Evolutionary conservation across 2,329 filamentous ascomycete genomes (phyloP).

Genomic region (Cladophialophora psammophila): DNA sequence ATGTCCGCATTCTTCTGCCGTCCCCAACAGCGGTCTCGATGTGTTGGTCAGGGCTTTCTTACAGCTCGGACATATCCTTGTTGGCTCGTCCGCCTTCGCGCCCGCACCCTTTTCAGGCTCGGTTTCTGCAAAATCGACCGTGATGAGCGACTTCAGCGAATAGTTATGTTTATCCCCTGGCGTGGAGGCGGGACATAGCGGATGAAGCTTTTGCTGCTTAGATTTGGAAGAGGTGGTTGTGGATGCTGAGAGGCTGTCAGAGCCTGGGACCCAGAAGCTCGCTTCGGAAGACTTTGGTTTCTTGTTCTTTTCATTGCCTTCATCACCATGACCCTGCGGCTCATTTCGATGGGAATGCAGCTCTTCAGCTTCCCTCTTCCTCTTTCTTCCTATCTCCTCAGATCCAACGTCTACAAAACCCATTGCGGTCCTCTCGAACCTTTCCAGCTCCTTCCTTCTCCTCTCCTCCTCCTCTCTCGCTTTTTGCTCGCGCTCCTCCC

Average conservation of each 20-base stretch:
- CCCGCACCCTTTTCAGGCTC: slow-evolving; percentile 55
- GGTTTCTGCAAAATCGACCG: slow-evolving; percentile 79
- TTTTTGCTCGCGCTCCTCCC: slow-evolving; percentile 68
- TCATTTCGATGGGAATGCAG: slow-evolving; percentile 68
- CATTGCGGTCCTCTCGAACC: slow-evolving; percentile 38
- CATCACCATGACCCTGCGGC: background rate
- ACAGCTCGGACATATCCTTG: slow-evolving; percentile 80
- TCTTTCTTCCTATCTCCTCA: slow-evolving; percentile 55
- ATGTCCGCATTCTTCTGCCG: slow-evolving; percentile 77
- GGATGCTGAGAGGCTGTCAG: slow-evolving; percentile 71
- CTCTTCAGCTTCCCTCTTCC: slow-evolving; percentile 83
- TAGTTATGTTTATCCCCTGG: slow-evolving; percentile 73
- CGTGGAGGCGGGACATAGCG: slow-evolving; percentile 78
- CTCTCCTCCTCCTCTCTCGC: slow-evolving; percentile 73
- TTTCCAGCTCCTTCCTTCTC: slow-evolving; percentile 69
- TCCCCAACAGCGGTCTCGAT: slow-evolving; percentile 80
- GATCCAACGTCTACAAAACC: slow-evolving; percentile 41
- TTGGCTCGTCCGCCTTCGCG: slow-evolving; percentile 50
- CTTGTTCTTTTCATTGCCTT: slow-evolving; percentile 59
- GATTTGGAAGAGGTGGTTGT: slow-evolving; percentile 59
- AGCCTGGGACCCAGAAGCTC: slow-evolving; percentile 89
- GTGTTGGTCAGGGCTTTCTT: slow-evolving; percentile 82
- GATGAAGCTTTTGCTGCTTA: slow-evolving; percentile 71
- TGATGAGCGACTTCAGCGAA: slow-evolving; percentile 78
- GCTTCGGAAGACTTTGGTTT: slow-evolving; percentile 70